Base-by-base conservation (phyloP, 2,329 filamentous ascomycete genomes). In the Fusarium nisikadoi region DNA sequence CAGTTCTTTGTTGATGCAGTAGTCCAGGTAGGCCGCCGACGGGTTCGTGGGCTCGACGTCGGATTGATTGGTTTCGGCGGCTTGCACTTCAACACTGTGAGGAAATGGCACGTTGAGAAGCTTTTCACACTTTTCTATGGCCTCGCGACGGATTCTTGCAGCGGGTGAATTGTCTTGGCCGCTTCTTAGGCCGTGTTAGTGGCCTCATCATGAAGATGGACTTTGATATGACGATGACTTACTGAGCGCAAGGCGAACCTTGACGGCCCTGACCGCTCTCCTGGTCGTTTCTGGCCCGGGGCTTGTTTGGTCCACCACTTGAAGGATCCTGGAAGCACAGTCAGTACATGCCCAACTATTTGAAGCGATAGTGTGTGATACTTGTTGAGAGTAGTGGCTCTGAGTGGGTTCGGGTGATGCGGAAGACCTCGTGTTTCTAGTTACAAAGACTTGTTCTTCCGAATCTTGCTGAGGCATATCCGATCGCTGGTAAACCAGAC, bases 41-140 rank as follows among this genome's bases (percentile, higher is more conserved):
- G 78, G 75, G 13, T 79, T 75, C 39, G 80, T 79, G 42, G 77
- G 77, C 27, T 78, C 38, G 55, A 62, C 61, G 70, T 74, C 66
- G 60, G 57, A 39, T 61, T 74, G 52, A 45, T 33, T 72, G 46
- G 52, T 36, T 62, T 73, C 72, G 72, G 74, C 74, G 74, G 74
- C 72, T 76, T 56, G 63, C 70, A 63, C 62, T 72, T 41, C 59
- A 49, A 46, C 46, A 46, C 43, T 49, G 20, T 55, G 29, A 17
- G 72, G 55, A 25, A 71, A 64, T 67, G 74, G 65, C 70, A 76
- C 72, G 62, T 62, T 76, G 65, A 68, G 65, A 45, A 57, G 61
- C 13, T 54, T 60, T 58, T 62, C 66, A 31, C 61, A 60, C 55
- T 67, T 58, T 41, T 66, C 31, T 53, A 53, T 57, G 53, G 58